Evolutionary conservation across 106 monocot species (phyloP).

Genomic region (Allium cepa): DNA sequence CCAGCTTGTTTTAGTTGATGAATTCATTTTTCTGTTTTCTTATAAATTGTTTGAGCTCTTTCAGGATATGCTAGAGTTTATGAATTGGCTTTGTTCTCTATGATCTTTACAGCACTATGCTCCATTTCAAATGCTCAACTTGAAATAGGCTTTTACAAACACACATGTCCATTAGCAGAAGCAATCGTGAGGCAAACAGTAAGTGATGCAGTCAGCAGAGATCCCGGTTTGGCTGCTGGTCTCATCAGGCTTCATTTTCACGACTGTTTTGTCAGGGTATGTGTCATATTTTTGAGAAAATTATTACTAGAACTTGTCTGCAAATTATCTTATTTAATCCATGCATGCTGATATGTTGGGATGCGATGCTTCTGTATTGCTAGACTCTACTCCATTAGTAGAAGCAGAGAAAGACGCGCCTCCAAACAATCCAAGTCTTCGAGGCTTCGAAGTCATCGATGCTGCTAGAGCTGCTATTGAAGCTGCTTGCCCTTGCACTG

Average conservation of each 20-base stretch:
- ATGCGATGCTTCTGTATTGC: slow-evolving; percentile 41
- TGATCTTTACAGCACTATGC: background rate
- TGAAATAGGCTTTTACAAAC: slow-evolving; percentile 2
- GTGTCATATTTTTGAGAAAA: background rate
- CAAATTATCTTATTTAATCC: background rate
- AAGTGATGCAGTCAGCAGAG: background rate
- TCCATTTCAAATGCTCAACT: background rate
- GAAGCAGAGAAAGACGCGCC: slow-evolving; percentile 31
- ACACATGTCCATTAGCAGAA: slow-evolving; percentile 10
- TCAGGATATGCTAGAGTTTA: no score
- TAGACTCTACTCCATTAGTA: slow-evolving; percentile 23
- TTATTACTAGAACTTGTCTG: background rate
- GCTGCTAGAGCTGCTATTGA: slow-evolving; percentile 42
- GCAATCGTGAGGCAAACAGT: background rate
- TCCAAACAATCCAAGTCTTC: slow-evolving; percentile 45
- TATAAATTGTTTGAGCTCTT: no score
- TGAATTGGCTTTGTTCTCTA: background rate
- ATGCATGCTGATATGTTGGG: slow-evolving; percentile 9
- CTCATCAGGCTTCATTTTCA: slow-evolving; percentile 25
- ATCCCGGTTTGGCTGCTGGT: slow-evolving; percentile 10
- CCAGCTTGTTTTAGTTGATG: no score
- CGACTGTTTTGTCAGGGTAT: slow-evolving; percentile 28
- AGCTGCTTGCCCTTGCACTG: slow-evolving; percentile 21
- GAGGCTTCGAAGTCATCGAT: slow-evolving; percentile 49
- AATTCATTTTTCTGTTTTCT: no score